These are phyloP conservation scores for Aspergillus sclerotioniger DNA, from an alignment of 495 filamentous ascomycete genomes.

Conservation along the genomic window DNA sequence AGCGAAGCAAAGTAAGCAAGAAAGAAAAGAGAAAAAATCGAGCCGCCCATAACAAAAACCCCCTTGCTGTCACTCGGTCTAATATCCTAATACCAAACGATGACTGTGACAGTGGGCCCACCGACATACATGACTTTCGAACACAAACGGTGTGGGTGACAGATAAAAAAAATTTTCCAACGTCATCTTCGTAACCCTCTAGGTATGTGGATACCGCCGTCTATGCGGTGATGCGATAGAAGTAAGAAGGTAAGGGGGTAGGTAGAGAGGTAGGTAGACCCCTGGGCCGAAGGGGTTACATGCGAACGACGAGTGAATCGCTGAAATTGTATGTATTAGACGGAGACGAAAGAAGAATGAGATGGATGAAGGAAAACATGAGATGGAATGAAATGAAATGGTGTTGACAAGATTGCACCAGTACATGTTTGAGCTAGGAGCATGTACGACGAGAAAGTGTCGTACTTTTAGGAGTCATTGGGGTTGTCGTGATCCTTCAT, in stretches of 20 bases:
- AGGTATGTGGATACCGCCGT: no score
- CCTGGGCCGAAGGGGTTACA: not conserved
- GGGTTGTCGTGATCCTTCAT: constrained; percentile 24
- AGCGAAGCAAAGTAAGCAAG: not conserved
- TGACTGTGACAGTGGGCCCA: no score
- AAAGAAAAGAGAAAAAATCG: not conserved
- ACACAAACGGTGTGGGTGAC: no score
- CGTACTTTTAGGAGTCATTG: not conserved
- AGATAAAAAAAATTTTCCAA: no score
- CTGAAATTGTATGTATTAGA: not conserved
- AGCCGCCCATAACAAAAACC: no score
- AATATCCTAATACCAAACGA: no score
- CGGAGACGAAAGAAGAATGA: not conserved
- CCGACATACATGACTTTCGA: no score
- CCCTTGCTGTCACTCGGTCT: no score
- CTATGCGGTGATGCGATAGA: no score
- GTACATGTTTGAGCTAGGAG: not conserved
- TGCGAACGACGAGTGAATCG: not conserved
- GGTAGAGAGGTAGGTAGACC: not conserved
- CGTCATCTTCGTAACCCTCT: no score
- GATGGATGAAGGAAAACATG: not conserved
- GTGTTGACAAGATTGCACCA: not conserved
- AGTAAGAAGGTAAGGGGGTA: no score
- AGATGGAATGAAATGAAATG: not conserved
- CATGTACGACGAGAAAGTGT: not conserved